A percentile compares a stretch with the other conserved stretches of the same genome.
These are phyloP conservation scores for Macadamia integrifolia DNA, from an alignment of 164 flowering plant genomes.

Conservation along the genomic window DNA sequence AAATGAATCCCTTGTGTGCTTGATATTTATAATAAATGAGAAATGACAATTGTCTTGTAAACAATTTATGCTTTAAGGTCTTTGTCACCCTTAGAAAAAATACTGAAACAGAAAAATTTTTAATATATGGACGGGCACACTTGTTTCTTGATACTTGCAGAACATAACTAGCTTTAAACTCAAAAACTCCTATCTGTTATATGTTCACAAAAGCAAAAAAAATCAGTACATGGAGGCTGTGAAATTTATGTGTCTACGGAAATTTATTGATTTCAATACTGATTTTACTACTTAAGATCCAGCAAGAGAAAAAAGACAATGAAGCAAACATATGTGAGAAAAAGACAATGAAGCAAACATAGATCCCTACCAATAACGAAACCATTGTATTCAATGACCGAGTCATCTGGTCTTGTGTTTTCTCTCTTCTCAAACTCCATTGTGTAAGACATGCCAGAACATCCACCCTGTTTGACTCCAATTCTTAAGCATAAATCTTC, in stretches of 20 bases:
- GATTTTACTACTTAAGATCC: not conserved
- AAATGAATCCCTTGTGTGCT: too few species aligned
- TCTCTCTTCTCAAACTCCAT: slow-evolving; percentile 90
- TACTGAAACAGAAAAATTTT: too few species aligned
- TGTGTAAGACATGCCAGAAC: slow-evolving; percentile 97
- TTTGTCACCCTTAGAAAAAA: too few species aligned
- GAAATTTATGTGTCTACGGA: not conserved
- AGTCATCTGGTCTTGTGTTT: slow-evolving; percentile 81
- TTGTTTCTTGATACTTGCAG: too few species aligned
- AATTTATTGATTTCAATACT: not conserved
- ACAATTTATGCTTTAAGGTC: too few species aligned
- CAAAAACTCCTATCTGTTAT: too few species aligned
- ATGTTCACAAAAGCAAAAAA: too few species aligned
- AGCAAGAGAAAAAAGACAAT: not conserved
- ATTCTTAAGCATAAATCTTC: slow-evolving; percentile 90
- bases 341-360: not conserved
- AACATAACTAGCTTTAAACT: too few species aligned
- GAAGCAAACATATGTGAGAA: not conserved
- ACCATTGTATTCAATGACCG: slow-evolving; percentile 78
- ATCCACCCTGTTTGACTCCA: slow-evolving; percentile 97
- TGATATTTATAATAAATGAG: too few species aligned
- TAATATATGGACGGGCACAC: too few species aligned
- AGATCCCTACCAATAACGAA: slow-evolving; percentile 65
- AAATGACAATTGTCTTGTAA: too few species aligned
- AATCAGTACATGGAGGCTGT: too few species aligned